Base-by-base conservation (phyloP, 306 rosid species). In the Astragalus glycyphyllos region DNA sequence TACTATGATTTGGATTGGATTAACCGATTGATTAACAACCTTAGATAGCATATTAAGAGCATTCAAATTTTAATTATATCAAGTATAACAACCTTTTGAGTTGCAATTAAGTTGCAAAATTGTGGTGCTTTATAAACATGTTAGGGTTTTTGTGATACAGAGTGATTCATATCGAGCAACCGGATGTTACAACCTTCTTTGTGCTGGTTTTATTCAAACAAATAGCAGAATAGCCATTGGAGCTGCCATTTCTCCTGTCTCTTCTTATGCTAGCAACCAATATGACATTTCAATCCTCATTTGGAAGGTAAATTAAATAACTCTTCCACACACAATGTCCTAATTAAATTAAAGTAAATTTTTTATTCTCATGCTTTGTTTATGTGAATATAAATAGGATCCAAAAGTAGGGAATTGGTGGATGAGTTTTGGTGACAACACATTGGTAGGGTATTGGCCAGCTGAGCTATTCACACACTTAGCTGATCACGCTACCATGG, bases 371-470 rank as follows among this genome's bases (percentile, higher is more conserved):
- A 40, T 29, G 4, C 11, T 34, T 48, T 20, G 3, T 56, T 56
- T 17, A 7, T 31, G 32, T 69, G 75, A 41, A 37, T 40, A 11
- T 20, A 63, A 71, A 6, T 26, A 77, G 82, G 98, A 93, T 77
- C 98, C 98, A 6, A 93, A 79, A 73, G 68, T 86, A 1, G 98
- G 97, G 15, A 93, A 90, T 13, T 93, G 98, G 98, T 93, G 98
- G 98, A 81, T 93, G 98, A 89, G 97, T 50, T 90, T 81, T 37
- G 98, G 97, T 0, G 96, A 86, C 7, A 84, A 80, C 62, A 83
- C 82, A 11, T 48, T 93, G 16, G 90, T 93, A 3, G 98, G 98
- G 17, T 93, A 93, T 37, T 93, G 98, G 98, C 97, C 98, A 0
- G 93, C 98, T 0, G 97, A 90, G 87, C 50, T 93, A 55, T 93